Evolutionary conservation across 2,329 filamentous ascomycete species (phyloP).

Genomic region (Colletotrichum graminicola): DNA sequence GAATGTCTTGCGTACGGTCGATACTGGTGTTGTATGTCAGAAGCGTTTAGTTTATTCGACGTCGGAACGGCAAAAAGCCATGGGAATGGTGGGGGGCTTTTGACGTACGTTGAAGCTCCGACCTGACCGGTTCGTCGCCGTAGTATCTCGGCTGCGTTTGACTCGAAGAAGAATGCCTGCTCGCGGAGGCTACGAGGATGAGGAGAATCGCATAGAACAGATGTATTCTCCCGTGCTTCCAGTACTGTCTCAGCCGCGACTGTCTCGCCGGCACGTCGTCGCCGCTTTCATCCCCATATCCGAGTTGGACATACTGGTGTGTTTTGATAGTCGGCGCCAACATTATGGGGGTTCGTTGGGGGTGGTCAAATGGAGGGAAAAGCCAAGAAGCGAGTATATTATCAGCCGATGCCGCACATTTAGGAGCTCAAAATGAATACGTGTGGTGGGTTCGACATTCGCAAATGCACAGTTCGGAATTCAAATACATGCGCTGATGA

Average conservation of each 20-base stretch:
- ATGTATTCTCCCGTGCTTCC: background rate
- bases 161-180: background rate
- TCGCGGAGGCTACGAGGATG: slow-evolving; percentile 5
- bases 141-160: background rate
- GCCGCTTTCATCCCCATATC: background rate
- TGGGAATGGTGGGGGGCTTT: background rate
- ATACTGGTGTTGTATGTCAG: background rate
- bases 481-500: too few species aligned
- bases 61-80: too few species aligned
- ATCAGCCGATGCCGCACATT: background rate
- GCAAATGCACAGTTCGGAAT: background rate
- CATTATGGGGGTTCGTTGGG: background rate
- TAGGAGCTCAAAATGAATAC: background rate
- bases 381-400: background rate
- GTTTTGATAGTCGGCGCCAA: background rate
- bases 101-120: slow-evolving; percentile 5
- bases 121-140: slow-evolving; percentile 5
- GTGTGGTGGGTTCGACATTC: too few species aligned
- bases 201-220: slow-evolving; percentile 12
- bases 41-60: too few species aligned
- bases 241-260: background rate
- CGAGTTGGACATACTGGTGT: slow-evolving; percentile 6
- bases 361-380: too few species aligned
- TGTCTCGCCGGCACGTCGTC: background rate
- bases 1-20: background rate